These are phyloP conservation scores for Penicillium subrubescens DNA, from an alignment of 495 filamentous ascomycete genomes.

Conservation along the genomic window DNA sequence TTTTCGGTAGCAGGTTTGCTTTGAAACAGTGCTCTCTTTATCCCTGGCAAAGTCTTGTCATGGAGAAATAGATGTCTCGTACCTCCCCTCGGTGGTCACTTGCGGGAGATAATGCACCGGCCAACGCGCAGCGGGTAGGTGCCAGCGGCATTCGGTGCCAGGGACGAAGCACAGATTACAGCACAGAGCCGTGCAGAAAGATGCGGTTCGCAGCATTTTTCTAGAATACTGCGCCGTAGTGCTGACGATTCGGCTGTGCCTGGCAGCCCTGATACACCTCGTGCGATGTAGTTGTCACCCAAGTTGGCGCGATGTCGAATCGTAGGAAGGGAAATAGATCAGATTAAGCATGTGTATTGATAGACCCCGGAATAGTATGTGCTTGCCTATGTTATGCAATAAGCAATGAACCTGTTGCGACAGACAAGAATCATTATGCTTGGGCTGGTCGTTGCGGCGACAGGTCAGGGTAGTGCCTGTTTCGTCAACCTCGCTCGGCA, in stretches of 20 bases:
- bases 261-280: slow-evolving; percentile 6
- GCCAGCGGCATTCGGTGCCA: slow-evolving; percentile 15
- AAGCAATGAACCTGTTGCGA: not conserved
- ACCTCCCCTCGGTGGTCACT: not conserved
- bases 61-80: not conserved
- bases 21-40: not conserved
- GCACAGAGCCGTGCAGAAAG: slow-evolving; percentile 18
- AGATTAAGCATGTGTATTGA: too few relatives aligned
- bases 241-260: not conserved
- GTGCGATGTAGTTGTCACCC: not conserved
- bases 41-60: not conserved
- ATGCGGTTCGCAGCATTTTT: slow-evolving; percentile 21
- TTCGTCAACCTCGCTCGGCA: not conserved
- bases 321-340: not conserved
- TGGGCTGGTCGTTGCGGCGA: not conserved
- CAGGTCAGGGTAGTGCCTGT: slow-evolving; percentile 2
- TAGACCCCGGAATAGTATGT: not conserved
- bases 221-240: slow-evolving; percentile 10
- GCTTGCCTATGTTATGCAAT: not conserved
- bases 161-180: slow-evolving; percentile 8
- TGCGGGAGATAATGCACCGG: slow-evolving; percentile 16
- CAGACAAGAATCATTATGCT: not conserved
- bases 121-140: slow-evolving; percentile 28
- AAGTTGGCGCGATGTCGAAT: not conserved
- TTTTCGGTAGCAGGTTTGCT: not conserved